These are phyloP conservation scores for Chlorella vulgaris DNA, from an alignment of 139 green algal genomes.

Conservation along the genomic window DNA sequence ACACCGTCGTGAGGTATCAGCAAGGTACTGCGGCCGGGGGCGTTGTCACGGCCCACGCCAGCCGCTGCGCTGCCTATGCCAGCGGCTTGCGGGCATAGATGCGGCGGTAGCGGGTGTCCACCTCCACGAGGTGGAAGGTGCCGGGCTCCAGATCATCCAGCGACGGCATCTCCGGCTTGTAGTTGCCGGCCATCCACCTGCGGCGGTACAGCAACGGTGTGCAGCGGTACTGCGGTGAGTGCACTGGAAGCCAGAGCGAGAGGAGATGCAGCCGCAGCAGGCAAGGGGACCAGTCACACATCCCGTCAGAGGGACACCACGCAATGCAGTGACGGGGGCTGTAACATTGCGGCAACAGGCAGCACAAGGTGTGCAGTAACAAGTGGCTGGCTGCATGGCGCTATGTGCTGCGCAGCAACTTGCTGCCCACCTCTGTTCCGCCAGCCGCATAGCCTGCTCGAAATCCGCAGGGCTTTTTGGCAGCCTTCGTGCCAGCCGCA, in stretches of 20 bases:
- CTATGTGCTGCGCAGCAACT: too few species aligned
- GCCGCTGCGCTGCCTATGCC: neutral
- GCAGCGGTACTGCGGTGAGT: neutral
- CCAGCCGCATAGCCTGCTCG: slow-evolving; percentile 32
- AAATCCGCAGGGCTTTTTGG: slow-evolving; percentile 18
- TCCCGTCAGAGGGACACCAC: too few species aligned
- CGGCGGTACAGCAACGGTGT: neutral
- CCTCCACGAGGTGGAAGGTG: slow-evolving; percentile 65
- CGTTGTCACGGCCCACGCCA: too few species aligned
- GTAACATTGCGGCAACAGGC: too few species aligned
- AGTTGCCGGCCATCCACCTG: slow-evolving; percentile 29
- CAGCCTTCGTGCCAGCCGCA: slow-evolving; percentile 35
- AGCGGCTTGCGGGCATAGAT: slow-evolving; percentile 54
- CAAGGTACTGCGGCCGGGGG: too few species aligned
- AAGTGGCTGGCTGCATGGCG: too few species aligned
- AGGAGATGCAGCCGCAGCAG: too few species aligned
- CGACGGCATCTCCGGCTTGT: slow-evolving; percentile 20
- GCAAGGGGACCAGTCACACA: too few species aligned
- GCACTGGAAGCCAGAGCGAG: neutral
- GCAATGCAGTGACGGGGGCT: too few species aligned
- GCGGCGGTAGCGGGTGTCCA: slow-evolving; percentile 65
- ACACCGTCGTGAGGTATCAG: too few species aligned
- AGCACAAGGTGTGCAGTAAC: too few species aligned
- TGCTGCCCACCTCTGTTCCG: slow-evolving; percentile 10
- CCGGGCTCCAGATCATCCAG: slow-evolving; percentile 55